Base-by-base conservation (phyloP, 1,284 basidiomycete species). In the Abortiporus biennis region DNA sequence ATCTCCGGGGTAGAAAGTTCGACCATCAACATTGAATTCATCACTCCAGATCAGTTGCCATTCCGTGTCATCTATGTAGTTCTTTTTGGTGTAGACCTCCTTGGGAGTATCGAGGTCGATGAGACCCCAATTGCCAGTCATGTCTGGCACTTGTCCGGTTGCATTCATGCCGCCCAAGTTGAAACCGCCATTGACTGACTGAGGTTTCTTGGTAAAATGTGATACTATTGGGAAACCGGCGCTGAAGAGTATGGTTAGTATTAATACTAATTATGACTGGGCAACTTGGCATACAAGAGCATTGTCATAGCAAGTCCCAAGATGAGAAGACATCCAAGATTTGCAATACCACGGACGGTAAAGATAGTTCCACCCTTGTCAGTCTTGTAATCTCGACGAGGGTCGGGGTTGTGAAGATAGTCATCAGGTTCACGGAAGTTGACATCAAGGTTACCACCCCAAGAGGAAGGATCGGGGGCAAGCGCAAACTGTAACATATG, bases 81-180 rank as follows among this genome's bases (percentile, higher is more conserved):
- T 47, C 4, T 30, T 12, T 19, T 42, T 44, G 4, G 42, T 42
- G 29, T 47, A 48, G 61, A 65, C 76, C 50, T 69, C 53, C 16
- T 54, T 17, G 0, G 69, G 69, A 3, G 73, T 88, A 55, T 87
- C 83, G 49, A 76, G 74, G 33, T 89, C 87, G 37, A 92, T 80
- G 13, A 87, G 66, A 3, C 76, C 78, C 47, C 72, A 75, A 54
- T 81, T 51, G 5, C 51, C 52, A 17, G 46, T n/a, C 43, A 55
- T 52, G 8, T 35, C 38, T 6, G 54, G 47, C 22, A 54, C 47
- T 63, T 88, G 84, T 4, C 87, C 87, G n/a, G 71, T 74, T 4
- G 74, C 76, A 54, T 89, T 90, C 25, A 68, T 78, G 6, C 86
- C 86, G 24, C 87, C 87, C 29, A 87, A 55, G 54, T 85, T 85